A percentile compares a stretch with the other conserved stretches of the same genome.
phyloP scores from a whole-genome alignment of 2,329 filamentous ascomycete species.

The Mycogone perniciosa region DNA sequence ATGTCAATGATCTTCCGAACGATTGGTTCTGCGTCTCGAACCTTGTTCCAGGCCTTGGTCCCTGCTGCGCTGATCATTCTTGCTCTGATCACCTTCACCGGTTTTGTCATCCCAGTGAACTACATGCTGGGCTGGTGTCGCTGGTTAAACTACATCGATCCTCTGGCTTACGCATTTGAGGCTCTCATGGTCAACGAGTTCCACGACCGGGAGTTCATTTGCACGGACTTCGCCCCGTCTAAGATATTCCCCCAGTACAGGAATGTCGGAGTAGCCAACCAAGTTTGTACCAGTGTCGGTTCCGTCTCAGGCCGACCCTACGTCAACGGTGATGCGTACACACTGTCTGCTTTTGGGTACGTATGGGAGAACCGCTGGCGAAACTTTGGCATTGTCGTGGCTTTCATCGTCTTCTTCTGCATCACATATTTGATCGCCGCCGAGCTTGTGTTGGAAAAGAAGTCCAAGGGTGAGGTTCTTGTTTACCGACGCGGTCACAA shows the following conservation, averaged over 20 bases:
- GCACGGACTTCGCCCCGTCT: conserved; percentile 41
- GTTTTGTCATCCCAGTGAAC: conserved; percentile 57
- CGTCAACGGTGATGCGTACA: conserved; percentile 55
- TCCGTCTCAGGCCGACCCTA: conserved; percentile 43
- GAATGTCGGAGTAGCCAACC: conserved; percentile 31
- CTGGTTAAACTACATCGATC: conserved; percentile 79
- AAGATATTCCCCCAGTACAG: conserved; percentile 17
- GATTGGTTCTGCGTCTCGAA: conserved; percentile 69
- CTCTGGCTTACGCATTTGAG: conserved; percentile 75
- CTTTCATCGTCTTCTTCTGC: conserved; percentile 57
- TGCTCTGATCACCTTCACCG: conserved; percentile 63
- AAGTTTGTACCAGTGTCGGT: conserved; percentile 55
- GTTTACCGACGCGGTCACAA: conserved; percentile 67
- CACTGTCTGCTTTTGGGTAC: conserved; percentile 51
- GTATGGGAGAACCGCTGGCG: conserved; percentile 56
- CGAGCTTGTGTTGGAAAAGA: conserved; percentile 59
- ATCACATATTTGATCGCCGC: conserved; percentile 56
- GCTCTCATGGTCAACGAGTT: conserved; percentile 81
- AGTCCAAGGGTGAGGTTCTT: conserved; percentile 71
- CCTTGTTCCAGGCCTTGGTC: conserved; percentile 58
- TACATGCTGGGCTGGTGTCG: conserved; percentile 76
- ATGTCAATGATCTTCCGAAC: conserved; percentile 87
- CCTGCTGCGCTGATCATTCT: conserved; percentile 57
- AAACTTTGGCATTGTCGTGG: conserved; percentile 64
- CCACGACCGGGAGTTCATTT: conserved; percentile 52